Conservation (phyloP, 805 yeast species). For the Yarrowia sp. region DNA sequence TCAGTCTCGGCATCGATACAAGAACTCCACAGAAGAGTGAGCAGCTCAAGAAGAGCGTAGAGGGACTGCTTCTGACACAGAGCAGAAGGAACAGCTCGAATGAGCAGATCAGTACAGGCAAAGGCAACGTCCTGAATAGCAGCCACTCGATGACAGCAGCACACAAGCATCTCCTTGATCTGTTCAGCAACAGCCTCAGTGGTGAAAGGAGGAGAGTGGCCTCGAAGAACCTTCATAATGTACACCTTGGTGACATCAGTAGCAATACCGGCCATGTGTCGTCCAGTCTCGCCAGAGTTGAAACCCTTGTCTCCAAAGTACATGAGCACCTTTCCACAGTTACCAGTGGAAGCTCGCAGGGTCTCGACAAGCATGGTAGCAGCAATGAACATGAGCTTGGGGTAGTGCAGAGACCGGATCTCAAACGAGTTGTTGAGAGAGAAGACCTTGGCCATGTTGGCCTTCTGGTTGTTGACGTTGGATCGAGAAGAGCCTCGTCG, state of each 20-base stretch:
- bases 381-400: conserved; percentile 83
- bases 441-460: conserved; percentile 38
- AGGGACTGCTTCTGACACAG: conserved; percentile 72
- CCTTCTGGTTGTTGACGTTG: conserved; percentile 72
- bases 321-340: conserved; percentile 69
- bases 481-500: conserved; percentile 85
- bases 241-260: conserved; percentile 57
- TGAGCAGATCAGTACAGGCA: conserved; percentile 67
- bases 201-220: conserved; percentile 55
- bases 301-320: conserved; percentile 88
- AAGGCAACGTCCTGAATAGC: conserved; percentile 77
- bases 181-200: conserved; percentile 63
- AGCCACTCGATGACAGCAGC: conserved; percentile 74
- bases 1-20: conserved; percentile 78
- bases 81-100: conserved; percentile 68
- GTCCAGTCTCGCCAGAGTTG: conserved; percentile 64
- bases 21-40: conserved; percentile 74
- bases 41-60: conserved; percentile 75
- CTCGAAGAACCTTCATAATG: conserved; percentile 50
- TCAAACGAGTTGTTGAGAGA: conserved; percentile 54
- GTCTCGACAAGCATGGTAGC: conserved; percentile 78
- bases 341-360: conserved; percentile 74
- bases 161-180: conserved; percentile 60
- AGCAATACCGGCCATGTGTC: conserved; percentile 64
- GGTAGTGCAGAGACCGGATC: conserved; percentile 56